Conservation (phyloP, 768 basidiomycete genomes). For the Mycena vulgaris region DNA sequence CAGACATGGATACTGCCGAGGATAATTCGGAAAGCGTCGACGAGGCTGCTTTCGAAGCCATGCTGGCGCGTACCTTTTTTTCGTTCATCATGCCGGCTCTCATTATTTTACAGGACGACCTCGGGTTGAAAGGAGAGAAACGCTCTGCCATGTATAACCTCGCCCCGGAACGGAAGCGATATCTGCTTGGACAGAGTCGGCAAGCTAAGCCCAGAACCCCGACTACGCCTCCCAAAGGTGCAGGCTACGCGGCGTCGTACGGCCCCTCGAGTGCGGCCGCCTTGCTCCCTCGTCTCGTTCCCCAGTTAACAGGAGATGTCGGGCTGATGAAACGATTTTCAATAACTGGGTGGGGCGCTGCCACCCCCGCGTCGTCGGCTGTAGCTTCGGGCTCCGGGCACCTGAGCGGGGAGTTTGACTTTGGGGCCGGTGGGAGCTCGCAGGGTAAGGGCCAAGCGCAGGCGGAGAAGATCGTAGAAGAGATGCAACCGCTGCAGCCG, state of each 20-base stretch:
- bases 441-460: slow-evolving; percentile 23
- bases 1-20: slow-evolving; percentile 42
- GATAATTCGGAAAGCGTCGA: slow-evolving; percentile 58
- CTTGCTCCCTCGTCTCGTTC: slow-evolving; percentile 76
- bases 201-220: slow-evolving; percentile 49
- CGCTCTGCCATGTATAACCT: slow-evolving; percentile 75
- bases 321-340: slow-evolving; percentile 79
- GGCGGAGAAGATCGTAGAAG: slow-evolving; percentile 46
- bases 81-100: slow-evolving; percentile 11
- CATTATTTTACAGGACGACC: slow-evolving; percentile 67
- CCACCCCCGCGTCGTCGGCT: slow-evolving; percentile 52
- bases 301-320: slow-evolving; percentile 84
- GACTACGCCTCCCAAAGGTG: slow-evolving; percentile 40
- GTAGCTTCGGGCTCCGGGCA: slow-evolving; percentile 43
- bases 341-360: slow-evolving; percentile 71
- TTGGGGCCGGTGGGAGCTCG: slow-evolving; percentile 4
- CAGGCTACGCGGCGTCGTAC: slow-evolving; percentile 64
- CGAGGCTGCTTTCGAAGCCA: slow-evolving; percentile 70
- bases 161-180: slow-evolving; percentile 74
- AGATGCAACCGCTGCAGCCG: slow-evolving; percentile 26
- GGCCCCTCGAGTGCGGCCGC: slow-evolving; percentile 72
- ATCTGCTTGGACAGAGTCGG: slow-evolving; percentile 72
- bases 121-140: slow-evolving; percentile 82
- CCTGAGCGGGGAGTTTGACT: slow-evolving; percentile 9
- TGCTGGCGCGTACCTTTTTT: slow-evolving; percentile 68